Base-by-base conservation (phyloP, 805 yeast genomes). In the Pichia phayaonensis region DNA sequence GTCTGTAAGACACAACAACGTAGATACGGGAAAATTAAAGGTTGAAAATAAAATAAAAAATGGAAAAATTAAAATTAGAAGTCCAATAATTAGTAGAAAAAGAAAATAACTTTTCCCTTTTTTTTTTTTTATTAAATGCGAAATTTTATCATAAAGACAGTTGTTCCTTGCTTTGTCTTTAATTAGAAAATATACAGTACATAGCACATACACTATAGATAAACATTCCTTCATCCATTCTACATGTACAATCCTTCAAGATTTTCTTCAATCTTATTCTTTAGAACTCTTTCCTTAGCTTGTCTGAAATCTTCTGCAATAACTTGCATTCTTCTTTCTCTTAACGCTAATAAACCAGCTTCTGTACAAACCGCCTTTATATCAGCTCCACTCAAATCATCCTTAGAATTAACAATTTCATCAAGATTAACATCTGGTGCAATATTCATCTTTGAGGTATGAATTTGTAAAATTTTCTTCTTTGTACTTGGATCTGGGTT, bases 311-410 rank as follows among this genome's bases (percentile, higher is more conserved):
- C 99, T 54, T 86, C 88, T 27, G 90, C 94, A 36, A 92, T 88
- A 40, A 92, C 98, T 72, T 90, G 95, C 96, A 92, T 92, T 72
- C 98, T 81, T 70, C 98, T 84, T 68, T 92, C 98, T 69, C 98
- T 83, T 64, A 92, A 75, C 1, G 98, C 98, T 63, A 90, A 78
- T 71, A 92, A 76, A 50, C 98, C 98, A 1, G 98, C 97, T 67
- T 92, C 98, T 1, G 98, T 90, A 67, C 97, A 90, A 56, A 92
- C 89, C 50, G 97, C 98, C 72, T 92, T 92, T 59, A 92, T 94
- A 69, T 92, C 98, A 4, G 98, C 98, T 54, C 98, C 98, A 11
- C 96, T 87, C 56, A 94, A 75, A 52, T 94, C 98, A 67, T 92
- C 97, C 76, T 90, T 92, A 34, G 92, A 75, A 51, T 84, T 84